Conservation (phyloP, 352 stramenopile genomes). For the Globisporangium lucens region DNA sequence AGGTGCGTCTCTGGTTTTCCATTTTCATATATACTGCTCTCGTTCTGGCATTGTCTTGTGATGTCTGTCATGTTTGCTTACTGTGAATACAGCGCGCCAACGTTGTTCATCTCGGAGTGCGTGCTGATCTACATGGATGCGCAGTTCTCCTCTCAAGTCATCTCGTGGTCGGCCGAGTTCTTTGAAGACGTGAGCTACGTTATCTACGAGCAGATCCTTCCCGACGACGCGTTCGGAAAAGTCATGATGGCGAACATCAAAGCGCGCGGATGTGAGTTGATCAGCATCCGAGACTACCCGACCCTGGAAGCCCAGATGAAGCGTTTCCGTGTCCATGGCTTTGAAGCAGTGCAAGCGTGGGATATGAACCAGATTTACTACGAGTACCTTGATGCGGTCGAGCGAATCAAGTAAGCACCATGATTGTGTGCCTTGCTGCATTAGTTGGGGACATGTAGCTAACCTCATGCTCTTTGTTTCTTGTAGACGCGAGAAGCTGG, state of each 20-base stretch:
- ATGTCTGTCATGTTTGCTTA: not conserved
- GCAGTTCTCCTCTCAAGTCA: conserved; percentile 64
- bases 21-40: not conserved
- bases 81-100: conserved; percentile 28
- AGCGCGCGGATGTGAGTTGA: conserved; percentile 83
- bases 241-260: conserved; percentile 92
- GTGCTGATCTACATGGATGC: conserved; percentile 92
- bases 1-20: conserved; percentile 18
- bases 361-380: conserved; percentile 94
- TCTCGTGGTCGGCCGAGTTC: conserved; percentile 60
- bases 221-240: conserved; percentile 84
- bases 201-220: conserved; percentile 91
- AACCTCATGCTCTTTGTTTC: not conserved
- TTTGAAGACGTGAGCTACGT: conserved; percentile 81
- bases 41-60: not conserved
- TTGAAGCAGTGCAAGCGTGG: conserved; percentile 70
- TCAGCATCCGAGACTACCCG: conserved; percentile 81
- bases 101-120: conserved; percentile 88
- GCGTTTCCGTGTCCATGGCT: conserved; percentile 70
- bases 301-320: conserved; percentile 69
- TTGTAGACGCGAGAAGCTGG: conserved; percentile 70
- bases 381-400: conserved; percentile 65
- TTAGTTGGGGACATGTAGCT: not conserved
- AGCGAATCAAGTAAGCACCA: conserved; percentile 61
- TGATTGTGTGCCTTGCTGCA: not conserved